phyloP scores from a whole-genome alignment of 192 early-diverging fungal species.

The Piromyces finnis region DNA sequence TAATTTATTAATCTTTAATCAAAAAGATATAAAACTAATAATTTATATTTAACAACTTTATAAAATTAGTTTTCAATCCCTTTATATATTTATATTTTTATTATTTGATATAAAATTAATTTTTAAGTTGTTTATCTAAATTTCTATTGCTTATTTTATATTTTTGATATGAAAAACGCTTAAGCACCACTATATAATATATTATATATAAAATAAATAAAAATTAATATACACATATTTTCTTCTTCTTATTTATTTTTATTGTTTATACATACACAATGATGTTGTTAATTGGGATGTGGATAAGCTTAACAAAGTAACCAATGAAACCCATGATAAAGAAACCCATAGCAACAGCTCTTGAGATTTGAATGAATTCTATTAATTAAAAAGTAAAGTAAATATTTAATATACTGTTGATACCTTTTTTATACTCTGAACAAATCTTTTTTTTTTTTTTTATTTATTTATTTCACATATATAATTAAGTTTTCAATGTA shows the following conservation, averaged over 20 bases:
- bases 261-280: constrained; percentile 52
- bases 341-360: constrained; percentile 88
- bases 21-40: not conserved
- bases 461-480: not conserved
- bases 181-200: not conserved
- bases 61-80: not conserved
- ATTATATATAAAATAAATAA: no score
- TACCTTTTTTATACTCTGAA: no score
- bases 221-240: no score
- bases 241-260: no score
- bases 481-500: no score
- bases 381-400: not conserved
- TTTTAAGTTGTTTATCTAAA: not conserved
- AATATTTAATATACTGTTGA: no score
- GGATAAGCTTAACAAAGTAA: constrained; percentile 96
- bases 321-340: constrained; percentile 92
- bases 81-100: not conserved
- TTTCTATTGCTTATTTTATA: not conserved
- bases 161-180: not conserved
- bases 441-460: not conserved
- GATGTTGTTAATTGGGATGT: constrained; percentile 99
- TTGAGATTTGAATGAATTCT: constrained; percentile 91
- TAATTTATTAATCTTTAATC: not conserved
- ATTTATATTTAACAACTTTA: not conserved
- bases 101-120: not conserved